These are phyloP conservation scores for Cucumis cinereus DNA, from an alignment of 306 rosid species.

Conservation along the genomic window DNA sequence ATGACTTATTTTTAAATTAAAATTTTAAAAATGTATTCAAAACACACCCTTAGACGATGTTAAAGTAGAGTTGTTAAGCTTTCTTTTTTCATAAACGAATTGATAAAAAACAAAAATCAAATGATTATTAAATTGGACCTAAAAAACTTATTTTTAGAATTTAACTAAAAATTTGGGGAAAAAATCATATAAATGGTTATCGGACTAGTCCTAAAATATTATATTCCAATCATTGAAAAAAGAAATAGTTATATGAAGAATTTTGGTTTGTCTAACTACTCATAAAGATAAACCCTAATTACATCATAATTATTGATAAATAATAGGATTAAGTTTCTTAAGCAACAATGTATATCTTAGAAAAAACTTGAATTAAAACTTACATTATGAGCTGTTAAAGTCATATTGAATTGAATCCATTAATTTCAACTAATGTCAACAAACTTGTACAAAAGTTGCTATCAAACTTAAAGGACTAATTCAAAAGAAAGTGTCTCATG, in stretches of 20 bases:
- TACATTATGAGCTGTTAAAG: background rate
- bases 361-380: background rate
- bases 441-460: background rate
- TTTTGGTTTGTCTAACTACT: background rate
- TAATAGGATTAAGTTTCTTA: background rate
- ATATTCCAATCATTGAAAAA: no score
- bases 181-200: no score
- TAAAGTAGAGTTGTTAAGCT: no score
- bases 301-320: background rate
- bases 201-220: no score
- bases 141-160: no score
- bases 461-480: background rate
- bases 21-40: no score
- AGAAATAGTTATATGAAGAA: background rate
- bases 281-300: background rate
- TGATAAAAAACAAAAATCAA: no score
- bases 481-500: background rate
- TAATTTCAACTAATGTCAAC: background rate
- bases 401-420: background rate
- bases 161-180: no score
- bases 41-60: no score
- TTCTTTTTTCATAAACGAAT: no score
- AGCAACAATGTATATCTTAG: background rate
- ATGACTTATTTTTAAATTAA: no score
- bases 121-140: no score